Conservation (phyloP, 345 rosid species). For the Citrus unshiu region DNA sequence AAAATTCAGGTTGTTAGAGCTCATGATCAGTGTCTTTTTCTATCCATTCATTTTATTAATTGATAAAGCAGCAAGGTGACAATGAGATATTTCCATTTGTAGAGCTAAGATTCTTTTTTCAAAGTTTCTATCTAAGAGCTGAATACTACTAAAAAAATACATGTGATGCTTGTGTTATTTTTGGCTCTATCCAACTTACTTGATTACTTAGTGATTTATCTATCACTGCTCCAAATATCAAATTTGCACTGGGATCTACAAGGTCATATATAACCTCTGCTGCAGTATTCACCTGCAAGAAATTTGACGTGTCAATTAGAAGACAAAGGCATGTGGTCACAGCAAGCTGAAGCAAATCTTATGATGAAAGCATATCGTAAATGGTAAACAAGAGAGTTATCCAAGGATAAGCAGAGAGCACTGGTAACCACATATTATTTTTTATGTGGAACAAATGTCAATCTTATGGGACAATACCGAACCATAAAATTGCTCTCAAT, state of each 20-base stretch:
- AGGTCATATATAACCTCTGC: slow-evolving; percentile 91
- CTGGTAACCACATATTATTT: not conserved
- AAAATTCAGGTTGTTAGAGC: not conserved
- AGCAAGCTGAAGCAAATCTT: not conserved
- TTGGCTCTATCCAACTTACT: slow-evolving; percentile 35
- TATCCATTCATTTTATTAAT: not conserved
- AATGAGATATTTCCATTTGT: not conserved
- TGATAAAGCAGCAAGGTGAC: not conserved
- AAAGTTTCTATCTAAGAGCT: not conserved
- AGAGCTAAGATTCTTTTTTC: not conserved
- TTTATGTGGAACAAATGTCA: not conserved
- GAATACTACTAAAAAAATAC: not conserved
- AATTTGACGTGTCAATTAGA: not conserved
- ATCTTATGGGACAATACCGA: not conserved
- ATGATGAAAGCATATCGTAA: too few relatives aligned
- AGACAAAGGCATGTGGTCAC: not conserved
- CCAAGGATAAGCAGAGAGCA: not conserved
- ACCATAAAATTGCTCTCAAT: too few relatives aligned
- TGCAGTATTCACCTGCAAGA: slow-evolving; percentile 79
- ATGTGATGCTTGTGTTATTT: not conserved
- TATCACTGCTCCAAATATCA: slow-evolving; percentile 55
- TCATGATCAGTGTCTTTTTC: not conserved
- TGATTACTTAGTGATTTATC: slow-evolving; percentile 79
- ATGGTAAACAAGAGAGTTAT: not conserved
- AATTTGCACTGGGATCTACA: slow-evolving; percentile 85